Conservation (phyloP, 306 rosid species). For the Argentina anserina region DNA sequence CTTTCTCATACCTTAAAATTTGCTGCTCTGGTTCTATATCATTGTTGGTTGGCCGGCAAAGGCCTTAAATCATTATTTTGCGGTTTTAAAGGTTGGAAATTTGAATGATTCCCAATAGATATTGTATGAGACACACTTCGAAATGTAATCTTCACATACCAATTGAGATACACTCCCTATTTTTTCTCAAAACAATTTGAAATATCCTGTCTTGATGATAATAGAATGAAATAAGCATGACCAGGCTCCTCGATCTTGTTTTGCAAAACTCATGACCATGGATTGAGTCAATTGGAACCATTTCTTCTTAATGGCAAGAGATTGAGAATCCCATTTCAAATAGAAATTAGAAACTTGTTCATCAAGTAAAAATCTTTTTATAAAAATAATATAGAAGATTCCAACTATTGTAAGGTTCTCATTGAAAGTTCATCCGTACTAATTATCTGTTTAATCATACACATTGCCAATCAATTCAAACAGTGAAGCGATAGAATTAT, state of each 20-base stretch:
- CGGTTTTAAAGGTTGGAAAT: neutral
- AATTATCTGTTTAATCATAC: no score
- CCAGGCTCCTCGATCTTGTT: neutral
- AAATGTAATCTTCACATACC: neutral
- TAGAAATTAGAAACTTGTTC: neutral
- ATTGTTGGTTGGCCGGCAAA: neutral
- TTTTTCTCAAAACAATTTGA: no score
- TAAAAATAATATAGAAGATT: no score
- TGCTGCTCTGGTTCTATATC: neutral
- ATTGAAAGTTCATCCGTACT: no score
- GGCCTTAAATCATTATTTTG: neutral
- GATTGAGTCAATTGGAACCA: neutral
- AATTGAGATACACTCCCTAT: no score
- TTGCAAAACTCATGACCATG: neutral
- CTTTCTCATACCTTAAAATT: neutral
- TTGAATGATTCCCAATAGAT: neutral
- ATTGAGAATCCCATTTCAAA: neutral
- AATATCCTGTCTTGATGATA: neutral
- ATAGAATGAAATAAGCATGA: neutral
- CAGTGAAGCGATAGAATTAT: neutral
- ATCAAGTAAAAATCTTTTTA: neutral
- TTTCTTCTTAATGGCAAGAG: neutral
- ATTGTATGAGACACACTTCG: neutral
- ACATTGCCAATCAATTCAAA: neutral
- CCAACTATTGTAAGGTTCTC: no score